phyloP scores from a whole-genome alignment of 1,284 basidiomycete genomes.

The Volvariella volvacea region DNA sequence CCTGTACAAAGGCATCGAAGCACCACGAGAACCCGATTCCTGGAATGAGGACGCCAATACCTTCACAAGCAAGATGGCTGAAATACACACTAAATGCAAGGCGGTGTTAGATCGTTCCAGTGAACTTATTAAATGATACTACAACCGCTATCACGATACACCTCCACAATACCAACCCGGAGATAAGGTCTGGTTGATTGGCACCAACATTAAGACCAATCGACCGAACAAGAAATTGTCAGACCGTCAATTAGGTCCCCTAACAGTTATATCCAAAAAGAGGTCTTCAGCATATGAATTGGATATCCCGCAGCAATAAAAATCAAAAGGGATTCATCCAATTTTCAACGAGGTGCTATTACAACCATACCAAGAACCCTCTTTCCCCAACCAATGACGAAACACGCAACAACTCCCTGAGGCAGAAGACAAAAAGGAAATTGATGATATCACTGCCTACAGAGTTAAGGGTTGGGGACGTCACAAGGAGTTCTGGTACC shows the following conservation, averaged over 20 bases:
- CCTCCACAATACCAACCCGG: slow-evolving; percentile 2
- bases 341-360: slow-evolving; percentile 9
- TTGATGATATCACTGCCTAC: too few species aligned
- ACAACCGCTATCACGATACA: background rate
- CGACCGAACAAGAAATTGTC: slow-evolving; percentile 11
- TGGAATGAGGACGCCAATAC: slow-evolving; percentile 12
- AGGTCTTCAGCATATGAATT: slow-evolving; percentile 11
- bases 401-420: too few species aligned
- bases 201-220: slow-evolving; percentile 5
- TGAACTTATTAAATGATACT: slow-evolving; percentile 5
- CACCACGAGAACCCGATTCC: slow-evolving; percentile 6
- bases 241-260: slow-evolving; percentile 12
- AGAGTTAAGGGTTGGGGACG: too few species aligned
- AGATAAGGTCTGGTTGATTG: slow-evolving; percentile 10
- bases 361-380: too few species aligned
- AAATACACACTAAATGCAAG: slow-evolving; percentile 11
- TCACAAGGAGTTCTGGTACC: too few species aligned
- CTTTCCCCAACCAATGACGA: too few species aligned
- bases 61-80: slow-evolving; percentile 8
- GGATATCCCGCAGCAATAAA: slow-evolving; percentile 11
- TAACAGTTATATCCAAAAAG: slow-evolving; percentile 11
- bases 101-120: slow-evolving; percentile 11
- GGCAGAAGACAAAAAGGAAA: too few species aligned
- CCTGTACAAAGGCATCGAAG: background rate
- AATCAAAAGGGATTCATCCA: slow-evolving; percentile 8